Conservation (phyloP, 345 rosid species). For the Salix purpurea region DNA sequence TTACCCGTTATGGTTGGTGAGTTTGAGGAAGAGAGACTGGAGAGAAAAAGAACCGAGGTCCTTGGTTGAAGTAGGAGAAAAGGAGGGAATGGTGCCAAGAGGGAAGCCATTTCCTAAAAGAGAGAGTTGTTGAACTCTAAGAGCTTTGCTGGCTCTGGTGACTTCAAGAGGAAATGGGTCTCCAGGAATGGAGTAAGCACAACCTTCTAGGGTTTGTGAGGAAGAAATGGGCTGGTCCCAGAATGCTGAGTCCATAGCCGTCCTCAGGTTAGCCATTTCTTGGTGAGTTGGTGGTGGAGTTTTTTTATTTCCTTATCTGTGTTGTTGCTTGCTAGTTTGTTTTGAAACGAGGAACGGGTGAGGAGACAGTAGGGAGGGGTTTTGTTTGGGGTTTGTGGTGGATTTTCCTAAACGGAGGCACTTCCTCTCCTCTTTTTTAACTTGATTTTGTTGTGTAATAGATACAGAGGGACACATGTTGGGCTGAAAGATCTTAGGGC, state of each 20-base stretch:
- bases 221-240: constrained; percentile 75
- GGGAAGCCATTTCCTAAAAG: constrained; percentile 67
- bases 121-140: constrained; percentile 84
- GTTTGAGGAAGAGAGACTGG: constrained; percentile 57
- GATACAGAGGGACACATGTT: no score
- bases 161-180: constrained; percentile 66
- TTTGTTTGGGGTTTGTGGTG: no score
- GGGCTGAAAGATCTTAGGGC: no score
- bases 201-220: constrained; percentile 56
- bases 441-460: no score
- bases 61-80: constrained; percentile 43
- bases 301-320: constrained; percentile 2
- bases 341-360: neutral
- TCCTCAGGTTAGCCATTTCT: constrained; percentile 63
- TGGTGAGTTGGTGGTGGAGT: neutral
- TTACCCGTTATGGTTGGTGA: constrained; percentile 57
- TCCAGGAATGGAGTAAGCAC: constrained; percentile 70
- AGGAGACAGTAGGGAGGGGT: neutral
- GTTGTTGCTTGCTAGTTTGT: neutral
- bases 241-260: constrained; percentile 77
- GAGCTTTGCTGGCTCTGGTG: constrained; percentile 59
- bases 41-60: constrained; percentile 65
- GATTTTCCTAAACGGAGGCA: no score
- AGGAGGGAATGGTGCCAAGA: constrained; percentile 71
- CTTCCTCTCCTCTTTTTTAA: no score